Evolutionary conservation across 345 rosid genomes (phyloP).

Genomic region (Draba incana): DNA sequence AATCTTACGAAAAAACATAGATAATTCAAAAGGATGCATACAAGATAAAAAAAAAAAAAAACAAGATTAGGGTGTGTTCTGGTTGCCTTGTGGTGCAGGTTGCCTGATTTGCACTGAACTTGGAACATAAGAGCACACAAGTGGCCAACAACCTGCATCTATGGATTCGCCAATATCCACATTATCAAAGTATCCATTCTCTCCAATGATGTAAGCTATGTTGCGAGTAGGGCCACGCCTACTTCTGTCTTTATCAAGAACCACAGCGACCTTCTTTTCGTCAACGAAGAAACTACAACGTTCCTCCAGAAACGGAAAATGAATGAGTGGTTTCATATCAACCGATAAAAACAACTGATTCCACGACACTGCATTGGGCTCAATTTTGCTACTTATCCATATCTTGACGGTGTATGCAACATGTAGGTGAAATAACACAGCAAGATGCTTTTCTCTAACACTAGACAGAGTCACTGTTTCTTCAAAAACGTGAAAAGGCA

Average conservation of each 20-base stretch:
- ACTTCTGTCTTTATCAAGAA: neutral
- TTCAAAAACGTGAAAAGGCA: neutral
- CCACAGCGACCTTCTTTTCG: neutral
- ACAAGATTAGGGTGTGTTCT: no score
- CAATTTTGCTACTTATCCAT: conserved; percentile 20
- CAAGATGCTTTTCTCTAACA: conserved; percentile 18
- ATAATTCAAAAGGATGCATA: no score
- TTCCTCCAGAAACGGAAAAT: neutral
- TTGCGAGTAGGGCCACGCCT: neutral
- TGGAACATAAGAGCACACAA: no score
- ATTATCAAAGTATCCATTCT: neutral
- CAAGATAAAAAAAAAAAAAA: no score
- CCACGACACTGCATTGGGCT: conserved; percentile 24
- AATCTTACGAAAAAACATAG: no score
- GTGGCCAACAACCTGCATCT: no score
- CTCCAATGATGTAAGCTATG: conserved; percentile 19
- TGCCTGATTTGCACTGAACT: no score
- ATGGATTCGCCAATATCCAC: conserved; percentile 6
- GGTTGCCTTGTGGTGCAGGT: no score
- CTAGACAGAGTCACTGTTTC: conserved; percentile 6
- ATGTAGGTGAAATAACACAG: neutral
- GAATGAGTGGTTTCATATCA: neutral
- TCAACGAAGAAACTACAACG: neutral
- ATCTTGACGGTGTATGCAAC: neutral
- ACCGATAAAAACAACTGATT: neutral